phyloP scores from a whole-genome alignment of 208 protist species.

The Naegleria gruberi region DNA sequence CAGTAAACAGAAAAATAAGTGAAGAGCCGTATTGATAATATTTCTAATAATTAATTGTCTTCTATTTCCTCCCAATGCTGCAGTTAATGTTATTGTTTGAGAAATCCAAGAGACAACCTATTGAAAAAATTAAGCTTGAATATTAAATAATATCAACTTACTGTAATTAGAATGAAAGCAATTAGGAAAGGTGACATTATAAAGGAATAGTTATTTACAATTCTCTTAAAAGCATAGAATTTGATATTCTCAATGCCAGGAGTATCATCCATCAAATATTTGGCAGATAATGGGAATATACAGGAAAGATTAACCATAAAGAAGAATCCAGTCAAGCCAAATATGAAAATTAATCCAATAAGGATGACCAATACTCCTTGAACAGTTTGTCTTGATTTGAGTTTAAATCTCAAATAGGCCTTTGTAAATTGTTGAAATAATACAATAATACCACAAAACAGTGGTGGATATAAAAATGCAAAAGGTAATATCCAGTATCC shows the following conservation, averaged over 20 bases:
- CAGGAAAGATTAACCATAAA: background rate
- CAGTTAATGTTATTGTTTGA: background rate
- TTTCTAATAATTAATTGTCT: background rate
- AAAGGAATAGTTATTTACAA: background rate
- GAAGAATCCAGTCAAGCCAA: background rate
- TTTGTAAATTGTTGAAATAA: background rate
- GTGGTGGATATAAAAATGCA: background rate
- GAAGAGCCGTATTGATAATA: background rate
- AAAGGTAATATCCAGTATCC: background rate
- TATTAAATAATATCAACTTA: background rate
- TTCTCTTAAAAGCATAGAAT: background rate
- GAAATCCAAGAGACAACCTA: background rate
- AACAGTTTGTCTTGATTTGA: background rate
- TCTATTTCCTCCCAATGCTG: background rate
- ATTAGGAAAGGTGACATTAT: background rate
- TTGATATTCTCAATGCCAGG: background rate
- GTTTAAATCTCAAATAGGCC: background rate
- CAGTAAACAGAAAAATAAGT: background rate
- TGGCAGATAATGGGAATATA: background rate
- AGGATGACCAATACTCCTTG: background rate
- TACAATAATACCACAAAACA: background rate
- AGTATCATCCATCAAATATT: background rate
- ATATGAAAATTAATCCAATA: background rate
- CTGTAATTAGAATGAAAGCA: background rate
- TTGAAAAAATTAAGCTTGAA: background rate